Percentiles rank a stretch among this genome's conserved stretches.
phyloP scores from a whole-genome alignment of 1,139 yeast species.

The Pichia sp. region DNA sequence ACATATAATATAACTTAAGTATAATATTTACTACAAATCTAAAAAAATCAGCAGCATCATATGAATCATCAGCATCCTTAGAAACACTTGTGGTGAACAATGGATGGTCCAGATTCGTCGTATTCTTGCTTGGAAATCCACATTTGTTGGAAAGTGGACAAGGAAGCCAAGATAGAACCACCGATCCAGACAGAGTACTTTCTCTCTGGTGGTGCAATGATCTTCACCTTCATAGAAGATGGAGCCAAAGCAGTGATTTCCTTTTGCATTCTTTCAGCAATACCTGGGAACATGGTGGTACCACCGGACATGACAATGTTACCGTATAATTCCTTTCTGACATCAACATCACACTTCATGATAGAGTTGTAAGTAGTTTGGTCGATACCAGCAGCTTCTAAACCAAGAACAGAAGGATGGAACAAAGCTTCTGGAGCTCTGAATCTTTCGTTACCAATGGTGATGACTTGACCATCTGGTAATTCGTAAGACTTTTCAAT shows the following conservation, averaged over 20 bases:
- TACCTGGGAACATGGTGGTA: constrained; percentile 99
- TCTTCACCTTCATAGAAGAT: constrained; percentile 99
- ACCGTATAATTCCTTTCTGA: constrained; percentile 97
- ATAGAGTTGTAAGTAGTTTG: constrained; percentile 99
- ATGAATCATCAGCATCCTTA: constrained; percentile 38
- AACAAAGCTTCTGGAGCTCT: constrained; percentile 99
- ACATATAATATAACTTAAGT: constrained; percentile 9
- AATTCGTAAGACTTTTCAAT: constrained; percentile 98
- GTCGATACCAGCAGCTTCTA: constrained; percentile 99
- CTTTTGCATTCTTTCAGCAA: constrained; percentile 99
- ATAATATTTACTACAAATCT: constrained; percentile 8
- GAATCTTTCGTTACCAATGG: constrained; percentile 99
- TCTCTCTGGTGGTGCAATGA: constrained; percentile 99
- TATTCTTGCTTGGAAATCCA: constrained; percentile 99
- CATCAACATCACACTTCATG: constrained; percentile 99
- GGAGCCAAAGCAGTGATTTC: constrained; percentile 99
- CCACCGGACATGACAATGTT: constrained; percentile 99
- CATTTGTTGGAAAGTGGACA: constrained; percentile 99
- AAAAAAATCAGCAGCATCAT: constrained; percentile 5
- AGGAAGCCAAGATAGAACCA: constrained; percentile 98
- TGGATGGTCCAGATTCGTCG: constrained; percentile 99
- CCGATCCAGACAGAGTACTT: constrained; percentile 99
- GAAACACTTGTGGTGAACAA: constrained; percentile 99
- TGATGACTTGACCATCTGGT: constrained; percentile 99
- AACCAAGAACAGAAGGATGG: constrained; percentile 97